Evolutionary conservation across 192 early-diverging fungal genomes (phyloP).

Genomic region (Backusella parvicylindrica): DNA sequence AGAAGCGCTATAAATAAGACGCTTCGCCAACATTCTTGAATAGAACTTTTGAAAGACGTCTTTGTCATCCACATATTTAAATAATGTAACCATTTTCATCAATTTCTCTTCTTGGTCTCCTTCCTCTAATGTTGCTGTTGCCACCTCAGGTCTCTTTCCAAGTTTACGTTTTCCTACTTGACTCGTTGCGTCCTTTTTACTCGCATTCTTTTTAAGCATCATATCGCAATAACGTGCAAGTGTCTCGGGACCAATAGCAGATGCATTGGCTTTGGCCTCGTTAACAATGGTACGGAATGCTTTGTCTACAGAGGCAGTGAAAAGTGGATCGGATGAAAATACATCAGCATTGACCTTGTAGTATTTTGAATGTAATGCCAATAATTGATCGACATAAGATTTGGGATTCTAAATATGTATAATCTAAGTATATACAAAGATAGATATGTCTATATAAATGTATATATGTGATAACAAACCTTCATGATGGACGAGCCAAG

Average conservation of each 20-base stretch:
- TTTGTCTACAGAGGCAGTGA: conserved; percentile 79
- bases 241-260: conserved; percentile 66
- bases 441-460: background rate
- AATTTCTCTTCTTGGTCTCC: conserved; percentile 54
- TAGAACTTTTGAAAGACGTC: conserved; percentile 94
- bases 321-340: conserved; percentile 65
- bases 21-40: conserved; percentile 75
- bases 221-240: conserved; percentile 79
- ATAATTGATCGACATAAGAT: conserved; percentile 64
- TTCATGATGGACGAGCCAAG: conserved; percentile 27
- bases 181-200: conserved; percentile 18
- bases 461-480: background rate
- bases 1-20: conserved; percentile 70
- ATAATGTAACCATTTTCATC: conserved; percentile 39
- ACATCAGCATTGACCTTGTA: conserved; percentile 51
- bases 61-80: conserved; percentile 89
- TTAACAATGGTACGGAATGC: conserved; percentile 75
- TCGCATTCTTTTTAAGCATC: conserved; percentile 60
- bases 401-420: conserved; percentile 58
- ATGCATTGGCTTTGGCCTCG: conserved; percentile 39
- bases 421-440: background rate
- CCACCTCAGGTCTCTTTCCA: conserved; percentile 36
- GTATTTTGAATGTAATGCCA: conserved; percentile 64
- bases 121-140: conserved; percentile 47
- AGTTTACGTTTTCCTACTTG: conserved; percentile 59